A percentile compares a stretch with the other conserved stretches of the same genome.
Evolutionary conservation across 2,329 filamentous ascomycete genomes (phyloP).

Genomic region (Fusarium beomiforme): DNA sequence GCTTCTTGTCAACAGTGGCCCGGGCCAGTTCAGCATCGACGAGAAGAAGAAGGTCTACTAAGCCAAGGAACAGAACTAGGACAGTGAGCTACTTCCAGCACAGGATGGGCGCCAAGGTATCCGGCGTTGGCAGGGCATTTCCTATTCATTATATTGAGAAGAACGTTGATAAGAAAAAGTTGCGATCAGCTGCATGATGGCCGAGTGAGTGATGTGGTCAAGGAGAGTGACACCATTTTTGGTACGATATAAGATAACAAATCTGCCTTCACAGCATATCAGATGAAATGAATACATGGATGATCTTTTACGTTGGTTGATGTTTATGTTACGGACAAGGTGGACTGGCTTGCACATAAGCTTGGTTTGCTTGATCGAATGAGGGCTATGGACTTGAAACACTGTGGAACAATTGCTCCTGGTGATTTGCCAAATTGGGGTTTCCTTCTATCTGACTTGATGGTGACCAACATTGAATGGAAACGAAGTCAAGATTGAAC

Average conservation of each 20-base stretch:
- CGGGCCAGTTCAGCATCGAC: conserved; percentile 96
- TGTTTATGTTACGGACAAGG: background rate
- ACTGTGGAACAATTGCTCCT: background rate
- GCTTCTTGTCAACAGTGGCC: conserved; percentile 97
- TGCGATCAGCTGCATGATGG: conserved; percentile 6
- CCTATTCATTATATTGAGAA: conserved; percentile 33
- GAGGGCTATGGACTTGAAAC: background rate
- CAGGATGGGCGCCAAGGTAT: conserved; percentile 28
- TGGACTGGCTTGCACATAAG: background rate
- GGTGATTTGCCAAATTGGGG: background rate
- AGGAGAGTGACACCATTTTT: conserved; percentile 12
- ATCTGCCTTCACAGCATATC: conserved; percentile 27
- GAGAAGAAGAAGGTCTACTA: conserved; percentile 99
- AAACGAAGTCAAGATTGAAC: background rate
- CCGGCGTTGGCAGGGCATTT: conserved; percentile 37
- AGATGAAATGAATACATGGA: conserved; percentile 38
- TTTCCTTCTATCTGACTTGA: background rate
- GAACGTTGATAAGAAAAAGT: conserved; percentile 26
- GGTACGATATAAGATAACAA: conserved; percentile 22
- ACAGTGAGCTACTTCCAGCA: conserved; percentile 9
- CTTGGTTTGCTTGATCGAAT: conserved; percentile 1
- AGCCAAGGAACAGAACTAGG: conserved; percentile 6
- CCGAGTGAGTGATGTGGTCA: conserved; percentile 15
- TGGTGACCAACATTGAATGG: background rate
- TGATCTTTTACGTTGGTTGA: conserved; percentile 12